A percentile compares a stretch with the other conserved stretches of the same genome.
These are phyloP conservation scores for Saccharomycopsis amapae DNA, from an alignment of 805 yeast species.

Conservation along the genomic window DNA sequence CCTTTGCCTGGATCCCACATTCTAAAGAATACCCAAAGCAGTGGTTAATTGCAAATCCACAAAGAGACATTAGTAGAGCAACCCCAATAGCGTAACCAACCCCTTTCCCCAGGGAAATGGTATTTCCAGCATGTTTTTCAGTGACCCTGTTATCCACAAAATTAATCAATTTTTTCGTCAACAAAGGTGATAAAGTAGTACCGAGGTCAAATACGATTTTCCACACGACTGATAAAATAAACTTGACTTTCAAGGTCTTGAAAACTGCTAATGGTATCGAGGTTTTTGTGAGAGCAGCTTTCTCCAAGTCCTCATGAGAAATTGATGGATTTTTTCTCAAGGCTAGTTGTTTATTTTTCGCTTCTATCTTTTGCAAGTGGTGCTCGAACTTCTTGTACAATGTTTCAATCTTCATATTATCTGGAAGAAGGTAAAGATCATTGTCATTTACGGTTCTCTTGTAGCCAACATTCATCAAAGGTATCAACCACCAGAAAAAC, in stretches of 20 bases:
- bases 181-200: conserved; percentile 45
- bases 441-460: conserved; percentile 59
- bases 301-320: conserved; percentile 33
- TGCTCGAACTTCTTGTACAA: conserved; percentile 33
- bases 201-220: conserved; percentile 41
- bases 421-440: conserved; percentile 47
- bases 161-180: conserved; percentile 46
- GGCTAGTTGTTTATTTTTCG: conserved; percentile 26
- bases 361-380: conserved; percentile 29
- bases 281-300: conserved; percentile 29
- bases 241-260: conserved; percentile 42
- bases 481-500: conserved; percentile 63
- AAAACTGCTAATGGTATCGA: conserved; percentile 39
- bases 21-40: conserved; percentile 43
- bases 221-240: conserved; percentile 33
- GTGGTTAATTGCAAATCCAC: conserved; percentile 41
- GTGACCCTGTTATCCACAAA: conserved; percentile 41
- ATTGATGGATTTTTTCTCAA: conserved; percentile 29
- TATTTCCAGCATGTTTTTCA: conserved; percentile 23
- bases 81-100: conserved; percentile 57
- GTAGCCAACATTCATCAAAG: conserved; percentile 59
- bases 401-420: conserved; percentile 35
- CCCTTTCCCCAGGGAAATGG: conserved; percentile 31
- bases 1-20: conserved; percentile 60
- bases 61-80: conserved; percentile 35